Evolutionary conservation across 2,329 filamentous ascomycete genomes (phyloP), one percentile per base, ranked within the genome.

Genomic region (Coniochaeta sp.): DNA sequence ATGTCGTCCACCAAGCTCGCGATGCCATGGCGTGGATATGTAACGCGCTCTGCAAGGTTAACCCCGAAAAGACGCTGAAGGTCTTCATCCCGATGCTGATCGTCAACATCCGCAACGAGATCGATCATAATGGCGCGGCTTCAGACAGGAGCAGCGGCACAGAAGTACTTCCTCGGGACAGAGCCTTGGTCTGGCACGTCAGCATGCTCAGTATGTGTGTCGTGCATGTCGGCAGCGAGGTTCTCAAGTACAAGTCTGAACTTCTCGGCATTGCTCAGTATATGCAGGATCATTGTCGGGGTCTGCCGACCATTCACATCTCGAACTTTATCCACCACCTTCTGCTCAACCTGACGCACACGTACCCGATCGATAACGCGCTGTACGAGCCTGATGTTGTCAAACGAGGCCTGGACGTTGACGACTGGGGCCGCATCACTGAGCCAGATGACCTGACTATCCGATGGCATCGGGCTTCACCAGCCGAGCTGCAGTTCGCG

Each of bases 1-100:
- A 98, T 76, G 95, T 99, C 57, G 93, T 99, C 19, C 93, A 99
- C 68, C 95, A 98, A 74, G 93, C 95, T 59, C 83, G 93, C 65
- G 95, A 99, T 79, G 93, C 95, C 8, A 97, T 99, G 89, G 95
- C 96, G 1, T 99, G 96, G 82, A 98, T 98, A 59, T 90, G 93
- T 75, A 98, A 97, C 73, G 90, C 91, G 0, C 81, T 99, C 26
- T 96, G 95, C 81, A 98, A 98, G 75, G 91, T 96, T 66, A 91
- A 96, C 67, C 93, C 96, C 0, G 88, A 93, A 71, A 97, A 97
- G 77, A 92, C 95, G 0, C 80, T 99, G 58, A 95, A 93, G 71
- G 86, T 91, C 16, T 89, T 99, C 60, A 82, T 99, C 34, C 95
- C 95, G 1, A 91, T 96, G 78, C 81, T 98, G 59, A 89, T 96